Conservation (phyloP, 1,139 yeast genomes). For the Protomyces inundatus region DNA sequence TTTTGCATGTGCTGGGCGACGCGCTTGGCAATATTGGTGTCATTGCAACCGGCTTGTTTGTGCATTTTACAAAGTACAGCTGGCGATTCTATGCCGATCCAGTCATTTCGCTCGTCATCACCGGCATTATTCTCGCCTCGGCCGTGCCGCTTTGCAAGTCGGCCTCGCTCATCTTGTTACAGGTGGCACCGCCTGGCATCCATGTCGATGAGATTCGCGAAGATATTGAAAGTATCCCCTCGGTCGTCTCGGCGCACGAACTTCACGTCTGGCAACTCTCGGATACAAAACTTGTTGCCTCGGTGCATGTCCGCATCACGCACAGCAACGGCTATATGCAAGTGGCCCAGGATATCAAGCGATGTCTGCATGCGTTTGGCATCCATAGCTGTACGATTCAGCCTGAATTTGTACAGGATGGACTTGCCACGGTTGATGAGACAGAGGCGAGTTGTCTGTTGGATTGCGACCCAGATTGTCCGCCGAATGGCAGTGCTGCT, state of each 20-base stretch:
- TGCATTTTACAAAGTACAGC: constrained; percentile 85
- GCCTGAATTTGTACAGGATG: constrained; percentile 30
- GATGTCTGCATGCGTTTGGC: constrained; percentile 74
- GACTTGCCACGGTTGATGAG: constrained; percentile 10
- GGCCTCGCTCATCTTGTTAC: constrained; percentile 80
- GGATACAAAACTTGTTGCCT: constrained; percentile 80
- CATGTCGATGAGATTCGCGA: constrained; percentile 68
- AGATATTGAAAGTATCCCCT: constrained; percentile 54
- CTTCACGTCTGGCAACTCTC: constrained; percentile 95
- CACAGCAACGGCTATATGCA: constrained; percentile 48
- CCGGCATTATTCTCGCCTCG: constrained; percentile 79
- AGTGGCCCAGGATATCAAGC: constrained; percentile 72
- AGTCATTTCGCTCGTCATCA: constrained; percentile 72
- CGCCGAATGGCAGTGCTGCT: constrained; percentile 2
- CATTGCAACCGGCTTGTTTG: constrained; percentile 77
- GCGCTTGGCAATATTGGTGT: constrained; percentile 96
- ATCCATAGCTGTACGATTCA: constrained; percentile 93
- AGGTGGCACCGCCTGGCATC: constrained; percentile 82
- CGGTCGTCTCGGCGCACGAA: constrained; percentile 84
- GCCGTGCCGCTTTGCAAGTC: constrained; percentile 86
- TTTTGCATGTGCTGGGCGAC: constrained; percentile 90
- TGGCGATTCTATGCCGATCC: constrained; percentile 92
- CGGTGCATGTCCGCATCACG: constrained; percentile 75
- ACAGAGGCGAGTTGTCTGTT: constrained; percentile 2
- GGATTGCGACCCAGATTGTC: constrained; percentile 23